Conservation (phyloP, 306 rosid species). For the Calophaca sinica region DNA sequence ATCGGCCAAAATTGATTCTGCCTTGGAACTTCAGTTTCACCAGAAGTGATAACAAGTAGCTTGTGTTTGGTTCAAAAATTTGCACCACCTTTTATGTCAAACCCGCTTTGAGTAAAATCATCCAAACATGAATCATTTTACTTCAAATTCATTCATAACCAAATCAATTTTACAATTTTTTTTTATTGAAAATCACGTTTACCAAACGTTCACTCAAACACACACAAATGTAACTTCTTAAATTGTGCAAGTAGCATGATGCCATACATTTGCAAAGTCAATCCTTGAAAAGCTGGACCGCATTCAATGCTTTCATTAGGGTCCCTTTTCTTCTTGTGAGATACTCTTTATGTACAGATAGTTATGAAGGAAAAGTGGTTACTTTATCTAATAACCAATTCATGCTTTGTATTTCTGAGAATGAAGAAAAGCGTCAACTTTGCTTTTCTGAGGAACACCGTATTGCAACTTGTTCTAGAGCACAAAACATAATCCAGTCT, state of each 20-base stretch:
- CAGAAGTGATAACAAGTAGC: no score
- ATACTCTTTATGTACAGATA: neutral
- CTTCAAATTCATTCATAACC: no score
- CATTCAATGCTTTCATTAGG: neutral
- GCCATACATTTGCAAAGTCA: neutral
- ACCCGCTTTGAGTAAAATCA: no score
- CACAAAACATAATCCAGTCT: slow-evolving; percentile 18
- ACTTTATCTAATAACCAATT: neutral
- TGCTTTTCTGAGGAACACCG: slow-evolving; percentile 28
- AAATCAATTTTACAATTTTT: no score
- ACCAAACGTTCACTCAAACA: no score
- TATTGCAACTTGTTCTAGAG: neutral
- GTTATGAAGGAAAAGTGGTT: neutral
- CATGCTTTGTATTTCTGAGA: slow-evolving; percentile 47
- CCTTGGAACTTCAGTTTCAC: no score
- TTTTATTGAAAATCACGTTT: no score
- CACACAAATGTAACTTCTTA: no score
- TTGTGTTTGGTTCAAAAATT: no score
- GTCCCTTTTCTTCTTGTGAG: neutral
- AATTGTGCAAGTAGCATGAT: neutral
- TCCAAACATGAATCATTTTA: no score
- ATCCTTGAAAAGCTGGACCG: neutral
- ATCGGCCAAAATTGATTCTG: no score
- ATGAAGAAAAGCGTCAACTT: slow-evolving; percentile 36
- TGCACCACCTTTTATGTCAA: no score